A percentile compares a stretch with the other conserved stretches of the same genome.
Evolutionary conservation across 805 yeast species (phyloP).

Genomic region (Diddensiella caesifluorescens): DNA sequence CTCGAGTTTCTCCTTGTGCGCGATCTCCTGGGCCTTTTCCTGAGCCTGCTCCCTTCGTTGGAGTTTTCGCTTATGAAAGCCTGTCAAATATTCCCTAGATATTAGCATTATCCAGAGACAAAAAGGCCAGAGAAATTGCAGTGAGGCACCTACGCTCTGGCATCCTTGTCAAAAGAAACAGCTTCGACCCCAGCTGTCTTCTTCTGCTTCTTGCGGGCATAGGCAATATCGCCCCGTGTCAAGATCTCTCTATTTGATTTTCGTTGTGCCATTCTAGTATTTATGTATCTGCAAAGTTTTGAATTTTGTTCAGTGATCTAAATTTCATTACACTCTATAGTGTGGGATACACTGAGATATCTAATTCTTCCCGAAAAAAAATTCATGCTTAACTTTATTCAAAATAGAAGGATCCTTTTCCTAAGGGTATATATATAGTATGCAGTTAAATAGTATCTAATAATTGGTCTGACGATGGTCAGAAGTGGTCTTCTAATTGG

Average conservation of each 20-base stretch:
- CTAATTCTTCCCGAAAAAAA: too few relatives aligned
- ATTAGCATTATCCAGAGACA: background rate
- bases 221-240: slow-evolving; percentile 74
- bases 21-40: slow-evolving; percentile 70
- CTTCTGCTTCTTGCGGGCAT: slow-evolving; percentile 61
- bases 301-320: too few relatives aligned
- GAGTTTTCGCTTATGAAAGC: slow-evolving; percentile 90
- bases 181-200: slow-evolving; percentile 64
- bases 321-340: too few relatives aligned
- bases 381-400: too few relatives aligned
- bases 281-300: too few relatives aligned
- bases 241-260: slow-evolving; percentile 69
- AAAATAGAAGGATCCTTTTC: too few relatives aligned
- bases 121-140: too few relatives aligned
- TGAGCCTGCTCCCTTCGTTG: slow-evolving; percentile 84
- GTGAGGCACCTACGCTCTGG: slow-evolving; percentile 43
- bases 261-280: slow-evolving; percentile 10
- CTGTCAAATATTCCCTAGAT: slow-evolving; percentile 70
- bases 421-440: background rate
- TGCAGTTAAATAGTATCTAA: background rate
- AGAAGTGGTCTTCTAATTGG: slow-evolving; percentile 7
- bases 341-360: too few relatives aligned
- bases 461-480: background rate
- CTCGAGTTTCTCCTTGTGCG: slow-evolving; percentile 62
- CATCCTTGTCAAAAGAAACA: slow-evolving; percentile 74